phyloP scores from a whole-genome alignment of 2,329 filamentous ascomycete species.

The Fusarium chuoi region DNA sequence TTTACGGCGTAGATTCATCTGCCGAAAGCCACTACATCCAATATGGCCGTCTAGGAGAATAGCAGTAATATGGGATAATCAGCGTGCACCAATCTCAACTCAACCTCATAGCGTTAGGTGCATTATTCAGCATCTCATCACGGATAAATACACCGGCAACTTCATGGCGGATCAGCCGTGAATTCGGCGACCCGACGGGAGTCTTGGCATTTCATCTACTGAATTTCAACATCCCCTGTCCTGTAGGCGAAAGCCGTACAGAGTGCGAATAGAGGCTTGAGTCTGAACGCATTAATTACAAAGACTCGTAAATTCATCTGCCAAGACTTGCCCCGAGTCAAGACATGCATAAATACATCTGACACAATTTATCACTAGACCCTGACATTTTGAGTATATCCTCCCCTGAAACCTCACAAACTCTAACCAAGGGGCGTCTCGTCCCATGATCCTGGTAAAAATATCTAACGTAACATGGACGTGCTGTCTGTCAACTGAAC shows the following conservation, averaged over 20 bases:
- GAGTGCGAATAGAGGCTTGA: slow-evolving; percentile 11
- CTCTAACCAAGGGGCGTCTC: not conserved
- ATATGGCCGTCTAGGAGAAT: not conserved
- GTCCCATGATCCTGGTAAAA: slow-evolving; percentile 5
- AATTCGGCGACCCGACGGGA: not conserved
- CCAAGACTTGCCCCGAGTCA: not conserved
- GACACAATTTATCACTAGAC: not conserved
- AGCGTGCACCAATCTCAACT: not conserved
- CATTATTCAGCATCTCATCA: slow-evolving; percentile 26
- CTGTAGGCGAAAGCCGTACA: not conserved
- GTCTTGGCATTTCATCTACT: not conserved
- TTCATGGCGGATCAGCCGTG: slow-evolving; percentile 20
- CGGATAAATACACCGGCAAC: slow-evolving; percentile 19
- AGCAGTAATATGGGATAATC: not conserved
- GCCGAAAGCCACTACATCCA: not conserved
- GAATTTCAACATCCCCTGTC: not conserved
- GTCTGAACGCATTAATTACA: not conserved
- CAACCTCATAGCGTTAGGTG: not conserved
- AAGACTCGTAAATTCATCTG: not conserved
- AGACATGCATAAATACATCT: not conserved
- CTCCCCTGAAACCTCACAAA: slow-evolving; percentile 3
- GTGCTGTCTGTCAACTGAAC: not conserved
- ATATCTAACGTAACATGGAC: not conserved
- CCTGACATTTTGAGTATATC: not conserved
- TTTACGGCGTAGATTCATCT: not conserved